A percentile compares a stretch with the other conserved stretches of the same genome.
phyloP scores from a whole-genome alignment of 192 early-diverging fungal genomes.

The Umbelopsis ramanniana region DNA sequence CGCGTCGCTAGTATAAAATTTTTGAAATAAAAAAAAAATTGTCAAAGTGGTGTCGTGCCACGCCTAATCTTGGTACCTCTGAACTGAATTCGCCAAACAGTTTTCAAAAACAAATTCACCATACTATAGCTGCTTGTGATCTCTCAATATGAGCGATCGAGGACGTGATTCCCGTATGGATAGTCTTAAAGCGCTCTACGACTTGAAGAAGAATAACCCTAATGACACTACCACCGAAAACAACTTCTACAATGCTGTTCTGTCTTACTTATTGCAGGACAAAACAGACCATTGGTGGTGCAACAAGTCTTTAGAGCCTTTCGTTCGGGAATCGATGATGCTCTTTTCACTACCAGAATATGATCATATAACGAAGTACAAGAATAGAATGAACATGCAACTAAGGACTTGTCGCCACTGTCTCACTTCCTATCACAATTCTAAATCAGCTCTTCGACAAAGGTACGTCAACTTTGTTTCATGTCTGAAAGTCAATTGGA shows the following conservation, averaged over 20 bases:
- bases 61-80: too few relatives aligned
- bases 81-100: not conserved
- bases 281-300: constrained; percentile 43
- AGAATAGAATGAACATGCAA: constrained; percentile 32
- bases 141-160: constrained; percentile 6
- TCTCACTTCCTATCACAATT: constrained; percentile 30
- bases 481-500: not conserved
- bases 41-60: too few relatives aligned
- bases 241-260: constrained; percentile 46
- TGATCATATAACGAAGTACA: constrained; percentile 37
- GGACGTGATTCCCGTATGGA: constrained; percentile 14
- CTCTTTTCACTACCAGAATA: constrained; percentile 40
- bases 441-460: constrained; percentile 17
- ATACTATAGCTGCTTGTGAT: too few relatives aligned
- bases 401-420: constrained; percentile 30
- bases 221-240: constrained; percentile 21
- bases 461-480: constrained; percentile 20
- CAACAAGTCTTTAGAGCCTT: not conserved
- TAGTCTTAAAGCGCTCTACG: constrained; percentile 2
- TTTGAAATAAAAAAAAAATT: too few relatives aligned
- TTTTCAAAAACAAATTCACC: too few relatives aligned
- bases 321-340: constrained; percentile 38
- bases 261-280: constrained; percentile 31
- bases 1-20: too few relatives aligned
- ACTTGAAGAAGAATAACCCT: constrained; percentile 20